phyloP scores from a whole-genome alignment of 2,329 filamentous ascomycete genomes.

The Chalaropsis ovoidea region DNA sequence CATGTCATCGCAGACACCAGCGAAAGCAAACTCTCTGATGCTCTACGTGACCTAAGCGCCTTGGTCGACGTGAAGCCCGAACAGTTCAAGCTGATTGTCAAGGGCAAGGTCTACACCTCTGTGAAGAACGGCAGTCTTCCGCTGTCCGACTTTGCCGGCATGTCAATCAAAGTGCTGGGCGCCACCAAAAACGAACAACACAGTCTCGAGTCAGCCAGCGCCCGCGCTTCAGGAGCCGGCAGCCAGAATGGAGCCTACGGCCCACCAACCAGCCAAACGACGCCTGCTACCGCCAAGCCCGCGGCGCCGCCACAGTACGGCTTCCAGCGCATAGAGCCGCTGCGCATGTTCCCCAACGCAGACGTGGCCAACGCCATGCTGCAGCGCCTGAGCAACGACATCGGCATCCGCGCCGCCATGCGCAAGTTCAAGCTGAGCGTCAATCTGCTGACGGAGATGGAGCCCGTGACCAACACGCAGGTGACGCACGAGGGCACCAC shows the following conservation, averaged over 20 bases:
- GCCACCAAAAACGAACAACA: conserved; percentile 27
- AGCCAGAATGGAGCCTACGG: conserved; percentile 27
- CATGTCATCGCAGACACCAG: not conserved
- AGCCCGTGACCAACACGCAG: conserved; percentile 69
- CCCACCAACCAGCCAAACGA: conserved; percentile 25
- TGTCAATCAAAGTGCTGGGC: not conserved
- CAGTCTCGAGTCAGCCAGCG: conserved; percentile 32
- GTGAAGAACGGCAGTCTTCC: conserved; percentile 3
- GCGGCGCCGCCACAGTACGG: not conserved
- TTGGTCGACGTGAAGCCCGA: conserved; percentile 8
- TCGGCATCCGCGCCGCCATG: conserved; percentile 79
- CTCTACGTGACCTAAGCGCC: not conserved
- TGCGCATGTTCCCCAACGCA: conserved; percentile 67
- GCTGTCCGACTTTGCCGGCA: conserved; percentile 6
- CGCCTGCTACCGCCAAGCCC: not conserved
- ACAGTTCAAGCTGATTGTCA: conserved; percentile 17
- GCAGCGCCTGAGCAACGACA: conserved; percentile 65
- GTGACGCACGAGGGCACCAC: conserved; percentile 57
- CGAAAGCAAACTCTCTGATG: not conserved
- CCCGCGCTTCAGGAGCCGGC: conserved; percentile 21
- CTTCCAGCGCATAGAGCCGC: conserved; percentile 65
- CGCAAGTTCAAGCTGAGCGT: conserved; percentile 74
- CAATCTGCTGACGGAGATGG: conserved; percentile 86
- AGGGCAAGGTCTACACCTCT: conserved; percentile 10
- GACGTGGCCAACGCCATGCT: conserved; percentile 62